These are phyloP conservation scores for Ceratorhiza oryzae-sativae DNA, from an alignment of 1,284 basidiomycete genomes.

Conservation along the genomic window DNA sequence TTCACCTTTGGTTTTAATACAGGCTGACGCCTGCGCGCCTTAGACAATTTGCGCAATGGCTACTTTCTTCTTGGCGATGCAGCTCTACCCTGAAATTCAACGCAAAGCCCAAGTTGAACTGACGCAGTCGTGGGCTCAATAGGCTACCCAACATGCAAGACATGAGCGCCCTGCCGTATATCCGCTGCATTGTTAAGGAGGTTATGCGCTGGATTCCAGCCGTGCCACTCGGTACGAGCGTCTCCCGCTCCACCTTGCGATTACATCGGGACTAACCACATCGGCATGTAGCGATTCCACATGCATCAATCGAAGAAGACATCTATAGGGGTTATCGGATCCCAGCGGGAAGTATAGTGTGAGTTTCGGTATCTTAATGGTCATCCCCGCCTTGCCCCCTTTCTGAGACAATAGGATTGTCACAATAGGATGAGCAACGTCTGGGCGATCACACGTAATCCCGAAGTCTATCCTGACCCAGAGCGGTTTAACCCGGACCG, in stretches of 20 bases:
- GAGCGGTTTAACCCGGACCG: conserved; percentile 37
- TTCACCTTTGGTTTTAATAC: background rate
- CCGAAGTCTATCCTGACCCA: conserved; percentile 33
- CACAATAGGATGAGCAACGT: conserved; percentile 37
- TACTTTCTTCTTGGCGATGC: conserved; percentile 48
- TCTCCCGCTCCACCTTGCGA: background rate
- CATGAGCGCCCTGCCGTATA: conserved; percentile 18
- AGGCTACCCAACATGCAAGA: conserved; percentile 33
- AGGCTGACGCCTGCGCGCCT: background rate
- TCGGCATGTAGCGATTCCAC: conserved; percentile 10
- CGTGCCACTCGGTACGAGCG: conserved; percentile 29
- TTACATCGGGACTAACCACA: conserved; percentile 1
- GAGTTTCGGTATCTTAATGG: background rate
- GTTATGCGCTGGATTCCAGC: conserved; percentile 22
- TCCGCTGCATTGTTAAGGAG: conserved; percentile 30
- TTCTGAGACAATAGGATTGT: background rate
- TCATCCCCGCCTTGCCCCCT: background rate
- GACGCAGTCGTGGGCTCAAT: conserved; percentile 45
- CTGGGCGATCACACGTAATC: conserved; percentile 32
- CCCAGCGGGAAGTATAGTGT: conserved; percentile 36
- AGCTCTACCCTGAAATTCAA: conserved; percentile 44
- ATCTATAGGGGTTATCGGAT: conserved; percentile 32
- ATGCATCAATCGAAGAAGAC: conserved; percentile 28
- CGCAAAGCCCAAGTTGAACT: conserved; percentile 45
- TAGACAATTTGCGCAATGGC: conserved; percentile 41